phyloP scores from a whole-genome alignment of 1,284 basidiomycete genomes.

The Malassezia sympodialis region DNA sequence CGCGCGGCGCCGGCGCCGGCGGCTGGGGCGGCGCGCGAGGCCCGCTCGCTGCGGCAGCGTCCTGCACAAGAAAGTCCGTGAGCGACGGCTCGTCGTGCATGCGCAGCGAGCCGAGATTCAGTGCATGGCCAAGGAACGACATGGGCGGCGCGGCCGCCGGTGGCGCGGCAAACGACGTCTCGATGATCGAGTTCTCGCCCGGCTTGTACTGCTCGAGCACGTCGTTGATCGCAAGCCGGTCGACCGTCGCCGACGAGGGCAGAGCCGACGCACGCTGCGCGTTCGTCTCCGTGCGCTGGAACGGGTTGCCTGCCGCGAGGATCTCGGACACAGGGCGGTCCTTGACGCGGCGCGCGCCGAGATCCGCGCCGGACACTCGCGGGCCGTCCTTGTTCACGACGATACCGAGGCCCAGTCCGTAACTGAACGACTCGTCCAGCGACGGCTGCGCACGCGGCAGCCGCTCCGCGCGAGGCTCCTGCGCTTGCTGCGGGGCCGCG shows the following conservation, averaged over 20 bases:
- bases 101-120: neutral
- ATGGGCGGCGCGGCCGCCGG: neutral
- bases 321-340: neutral
- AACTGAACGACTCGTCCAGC: neutral
- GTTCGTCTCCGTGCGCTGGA: slow-evolving; percentile 1
- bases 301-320: neutral
- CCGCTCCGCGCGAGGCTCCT: neutral
- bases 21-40: neutral
- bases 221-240: slow-evolving; percentile 14
- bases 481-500: slow-evolving; percentile 4
- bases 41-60: neutral
- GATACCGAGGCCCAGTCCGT: slow-evolving; percentile 10
- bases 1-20: neutral
- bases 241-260: slow-evolving; percentile 13
- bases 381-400: neutral
- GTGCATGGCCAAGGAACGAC: neutral
- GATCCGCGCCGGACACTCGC: neutral
- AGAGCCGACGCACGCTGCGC: neutral
- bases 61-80: neutral
- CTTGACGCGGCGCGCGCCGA: neutral
- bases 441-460: neutral
- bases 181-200: slow-evolving; percentile 3
- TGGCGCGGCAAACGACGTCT: neutral
- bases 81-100: neutral
- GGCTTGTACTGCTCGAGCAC: slow-evolving; percentile 19